phyloP scores from a whole-genome alignment of 2,329 filamentous ascomycete species.

The Fusarium multiceps region DNA sequence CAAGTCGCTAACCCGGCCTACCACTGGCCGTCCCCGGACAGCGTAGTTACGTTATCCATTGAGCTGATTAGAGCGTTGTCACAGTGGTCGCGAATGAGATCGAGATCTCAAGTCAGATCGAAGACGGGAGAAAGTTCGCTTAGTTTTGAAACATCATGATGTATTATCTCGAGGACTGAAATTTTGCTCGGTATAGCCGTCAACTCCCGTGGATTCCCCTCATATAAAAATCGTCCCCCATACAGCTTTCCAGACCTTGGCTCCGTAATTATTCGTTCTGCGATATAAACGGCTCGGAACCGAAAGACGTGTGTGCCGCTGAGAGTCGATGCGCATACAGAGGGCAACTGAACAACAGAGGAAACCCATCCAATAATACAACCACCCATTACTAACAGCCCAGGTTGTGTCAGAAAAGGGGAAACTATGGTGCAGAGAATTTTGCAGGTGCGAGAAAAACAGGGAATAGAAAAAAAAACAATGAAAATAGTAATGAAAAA shows the following conservation, averaged over 20 bases:
- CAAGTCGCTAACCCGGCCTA: not conserved
- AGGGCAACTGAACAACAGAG: constrained; percentile 46
- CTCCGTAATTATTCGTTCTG: constrained; percentile 37
- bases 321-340: constrained; percentile 43
- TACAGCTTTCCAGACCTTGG: constrained; percentile 39
- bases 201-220: constrained; percentile 44
- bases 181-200: constrained; percentile 50
- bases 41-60: not conserved
- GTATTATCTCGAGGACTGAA: constrained; percentile 54
- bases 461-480: constrained; percentile 40
- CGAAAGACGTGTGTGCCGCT: constrained; percentile 25
- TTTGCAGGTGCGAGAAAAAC: constrained; percentile 46
- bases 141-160: constrained; percentile 51
- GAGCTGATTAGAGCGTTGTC: not conserved
- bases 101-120: not conserved
- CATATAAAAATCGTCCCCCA: constrained; percentile 39
- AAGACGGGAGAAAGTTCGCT: not conserved
- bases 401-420: constrained; percentile 46
- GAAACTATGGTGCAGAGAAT: constrained; percentile 52
- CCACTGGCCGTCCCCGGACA: not conserved
- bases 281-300: constrained; percentile 31
- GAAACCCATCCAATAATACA: constrained; percentile 53
- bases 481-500: constrained; percentile 43
- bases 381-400: constrained; percentile 49
- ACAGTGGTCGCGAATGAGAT: not conserved